Base-by-base conservation (phyloP, 768 basidiomycete genomes). In the Boletus eberwhitei region DNA sequence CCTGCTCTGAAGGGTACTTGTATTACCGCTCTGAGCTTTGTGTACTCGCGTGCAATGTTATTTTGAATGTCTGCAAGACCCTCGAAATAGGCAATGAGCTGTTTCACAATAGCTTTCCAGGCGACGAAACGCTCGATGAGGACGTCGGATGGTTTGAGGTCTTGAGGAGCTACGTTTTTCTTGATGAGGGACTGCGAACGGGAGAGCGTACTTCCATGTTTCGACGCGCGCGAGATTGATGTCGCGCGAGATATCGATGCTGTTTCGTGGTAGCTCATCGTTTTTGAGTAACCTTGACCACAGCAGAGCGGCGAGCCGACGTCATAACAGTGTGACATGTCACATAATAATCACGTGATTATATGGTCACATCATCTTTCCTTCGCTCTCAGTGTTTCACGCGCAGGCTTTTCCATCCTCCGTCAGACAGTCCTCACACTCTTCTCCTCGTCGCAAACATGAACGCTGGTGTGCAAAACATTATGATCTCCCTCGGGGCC, bases 91-190 rank as follows among this genome's bases (percentile, higher is more conserved):
- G 90, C 87, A 49, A 92, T 89, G 50, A 98, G 85, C 75, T 97
- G 94, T 74, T 95, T 96, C 46, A 96, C 92, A 64, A 98, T 96
- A 48, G 85, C 87, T 75, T 97, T 98, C 95, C 95, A 98, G 0
- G 91, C 89, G 8, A 87, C 81, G 66, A 93, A 93, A 29, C 90
- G 87, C 71, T 98, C 96, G 60, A 98, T 97, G 70, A 99, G 89
- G 65, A 99, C 84, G 72, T 99, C 96, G 11, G 91, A 92, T 0
- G 95, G 95, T 48, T 86, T 83, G 43, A 98, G 81, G 74, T 96
- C 94, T 60, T 93, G 86, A 0, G 90, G 85, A 4, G 90, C 87
- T 56, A 92, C 87, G 71, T 91, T 95, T 77, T 93, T 95, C 81
- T 92, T 92, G 78, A 98, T 93, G 65, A 98, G 84, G 4, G 87